A percentile compares a stretch with the other conserved stretches of the same genome.
Conservation (phyloP, 192 early-diverging fungal species). For the Coemansia reversa region DNA sequence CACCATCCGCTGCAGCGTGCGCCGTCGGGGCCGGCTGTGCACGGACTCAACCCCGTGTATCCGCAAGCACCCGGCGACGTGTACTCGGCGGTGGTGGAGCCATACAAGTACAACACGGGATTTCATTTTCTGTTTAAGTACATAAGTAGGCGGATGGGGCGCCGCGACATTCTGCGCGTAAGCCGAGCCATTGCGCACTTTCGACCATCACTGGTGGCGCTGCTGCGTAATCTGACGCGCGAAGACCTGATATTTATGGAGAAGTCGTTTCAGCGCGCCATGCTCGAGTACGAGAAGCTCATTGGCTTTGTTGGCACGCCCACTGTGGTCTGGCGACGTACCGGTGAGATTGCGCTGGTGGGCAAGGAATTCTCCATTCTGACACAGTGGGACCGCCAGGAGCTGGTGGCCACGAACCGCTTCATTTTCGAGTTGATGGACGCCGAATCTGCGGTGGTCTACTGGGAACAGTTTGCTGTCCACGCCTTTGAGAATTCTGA, state of each 20-base stretch:
- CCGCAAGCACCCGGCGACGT: constrained; percentile 58
- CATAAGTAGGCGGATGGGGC: constrained; percentile 83
- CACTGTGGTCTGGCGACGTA: constrained; percentile 95
- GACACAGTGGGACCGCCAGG: constrained; percentile 87
- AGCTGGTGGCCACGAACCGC: constrained; percentile 59
- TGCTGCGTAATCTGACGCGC: constrained; percentile 90
- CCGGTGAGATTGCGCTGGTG: constrained; percentile 91
- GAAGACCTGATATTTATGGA: constrained; percentile 97
- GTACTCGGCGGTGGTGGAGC: constrained; percentile 75
- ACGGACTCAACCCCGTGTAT: constrained; percentile 53
- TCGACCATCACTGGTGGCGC: constrained; percentile 88
- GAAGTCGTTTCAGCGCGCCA: constrained; percentile 90
- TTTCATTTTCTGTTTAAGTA: constrained; percentile 88
- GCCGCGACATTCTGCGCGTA: constrained; percentile 84
- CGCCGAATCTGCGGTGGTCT: constrained; percentile 85
- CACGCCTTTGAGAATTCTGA: constrained; percentile 94
- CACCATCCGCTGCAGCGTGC: constrained; percentile 33
- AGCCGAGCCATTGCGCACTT: constrained; percentile 86
- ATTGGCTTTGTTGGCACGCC: constrained; percentile 94
- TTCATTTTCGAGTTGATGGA: constrained; percentile 82
- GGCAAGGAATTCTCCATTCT: constrained; percentile 95
- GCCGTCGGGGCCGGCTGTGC: constrained; percentile 47
- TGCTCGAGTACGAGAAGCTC: constrained; percentile 95
- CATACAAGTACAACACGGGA: constrained; percentile 90
- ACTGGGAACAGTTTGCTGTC: constrained; percentile 92